Evolutionary conservation across 1,284 basidiomycete genomes (phyloP).

Genomic region (Amylostereum areolatum): DNA sequence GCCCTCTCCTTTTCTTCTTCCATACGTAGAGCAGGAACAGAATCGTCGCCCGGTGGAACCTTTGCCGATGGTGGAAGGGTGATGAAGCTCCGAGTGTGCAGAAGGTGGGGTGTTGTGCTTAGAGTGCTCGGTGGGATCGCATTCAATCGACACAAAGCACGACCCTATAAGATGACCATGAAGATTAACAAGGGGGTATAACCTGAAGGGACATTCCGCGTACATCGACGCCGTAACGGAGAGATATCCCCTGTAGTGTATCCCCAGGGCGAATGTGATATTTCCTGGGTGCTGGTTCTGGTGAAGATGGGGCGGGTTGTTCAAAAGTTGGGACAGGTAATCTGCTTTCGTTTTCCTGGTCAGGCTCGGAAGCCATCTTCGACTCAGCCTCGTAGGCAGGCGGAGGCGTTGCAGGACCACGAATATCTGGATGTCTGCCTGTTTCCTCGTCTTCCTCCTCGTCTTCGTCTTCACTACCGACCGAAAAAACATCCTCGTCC

Average conservation of each 20-base stretch:
- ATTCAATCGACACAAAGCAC: slow-evolving; percentile 57
- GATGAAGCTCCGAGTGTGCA: slow-evolving; percentile 62
- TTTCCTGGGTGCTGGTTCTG: slow-evolving; percentile 21
- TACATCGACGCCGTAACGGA: slow-evolving; percentile 58
- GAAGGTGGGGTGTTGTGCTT: slow-evolving; percentile 63
- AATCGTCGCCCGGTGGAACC: slow-evolving; percentile 8
- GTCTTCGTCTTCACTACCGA: slow-evolving; percentile 58
- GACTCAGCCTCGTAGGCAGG: slow-evolving; percentile 6
- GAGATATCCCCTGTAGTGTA: slow-evolving; percentile 60
- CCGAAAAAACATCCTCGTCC: slow-evolving; percentile 55
- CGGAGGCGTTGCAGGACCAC: slow-evolving; percentile 4
- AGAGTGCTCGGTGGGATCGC: slow-evolving; percentile 59
- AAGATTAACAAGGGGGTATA: neutral
- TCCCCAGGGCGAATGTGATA: slow-evolving; percentile 59
- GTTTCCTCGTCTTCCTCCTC: slow-evolving; percentile 26
- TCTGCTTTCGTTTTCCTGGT: neutral
- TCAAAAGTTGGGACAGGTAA: neutral
- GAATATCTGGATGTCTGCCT: slow-evolving; percentile 9
- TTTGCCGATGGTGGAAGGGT: slow-evolving; percentile 38
- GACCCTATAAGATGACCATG: slow-evolving; percentile 33
- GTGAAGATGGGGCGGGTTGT: neutral
- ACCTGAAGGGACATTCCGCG: slow-evolving; percentile 20
- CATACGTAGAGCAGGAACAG: slow-evolving; percentile 14
- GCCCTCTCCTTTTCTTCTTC: slow-evolving; percentile 35
- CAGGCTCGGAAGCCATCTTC: neutral